Evolutionary conservation across 1,139 yeast genomes (phyloP), one percentile per base, ranked within the genome.

Genomic region (Pichia inconspicua): DNA sequence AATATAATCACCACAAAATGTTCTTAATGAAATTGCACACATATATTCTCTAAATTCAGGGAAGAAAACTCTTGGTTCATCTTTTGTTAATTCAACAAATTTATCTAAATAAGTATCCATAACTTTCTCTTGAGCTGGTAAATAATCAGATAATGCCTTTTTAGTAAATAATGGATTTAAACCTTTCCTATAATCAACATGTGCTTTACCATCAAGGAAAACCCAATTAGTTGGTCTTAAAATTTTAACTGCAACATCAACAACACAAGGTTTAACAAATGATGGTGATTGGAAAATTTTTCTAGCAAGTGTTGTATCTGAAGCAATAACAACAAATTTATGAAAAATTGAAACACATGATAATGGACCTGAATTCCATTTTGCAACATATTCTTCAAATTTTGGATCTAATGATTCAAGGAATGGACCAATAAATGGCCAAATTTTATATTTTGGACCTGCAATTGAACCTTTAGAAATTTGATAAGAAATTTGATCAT

Each of bases 211-310:
- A 64, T 92, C 98, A 62, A 89, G 71, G 66, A 92, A 92, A 44
- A 92, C 98, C 98, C 98, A 92, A 72, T 90, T 92, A 46, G 92
- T 75, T 42, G 97, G 97, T 68, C 97, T 80, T 62, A 92, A 73
- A 58, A 92, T 87, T 70, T 90, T 92, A 57, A 81, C 74, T 22
- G 97, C 98, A 48, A 89, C 97, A 64, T 92, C 98, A 55, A 92
- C 98, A 53, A 92, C 96, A 72, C 98, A 92, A 8, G 98, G 98
- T 66, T 89, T 89, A 52, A 88, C 97, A 63, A 75, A 92, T 50
- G 79, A 75, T 35, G 97, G 95, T 30, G 95, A 81, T 60, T 80
- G 82, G 59, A 92, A 75, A 53, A 89, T 82, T 63, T 92, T 92
- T 67, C 97, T 80, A 27, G 97, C 86, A 57, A 92, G 74, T 58